Evolutionary conservation across 208 protist species (phyloP).

Genomic region (Trypanosoma scelopori): DNA sequence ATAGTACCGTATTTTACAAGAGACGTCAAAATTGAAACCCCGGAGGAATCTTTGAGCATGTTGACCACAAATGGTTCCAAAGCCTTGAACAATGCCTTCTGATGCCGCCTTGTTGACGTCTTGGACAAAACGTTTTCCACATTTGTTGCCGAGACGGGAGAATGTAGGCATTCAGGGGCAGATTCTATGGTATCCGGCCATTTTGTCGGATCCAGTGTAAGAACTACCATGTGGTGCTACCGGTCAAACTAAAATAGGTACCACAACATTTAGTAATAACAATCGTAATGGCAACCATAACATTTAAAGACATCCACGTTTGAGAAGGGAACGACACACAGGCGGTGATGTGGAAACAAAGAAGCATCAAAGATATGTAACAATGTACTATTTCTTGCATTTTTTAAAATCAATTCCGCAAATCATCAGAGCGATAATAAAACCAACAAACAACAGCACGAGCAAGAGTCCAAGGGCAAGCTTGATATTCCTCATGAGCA

Average conservation of each 20-base stretch:
- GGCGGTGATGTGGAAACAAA: too few species aligned
- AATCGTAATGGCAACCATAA: conserved; percentile 16
- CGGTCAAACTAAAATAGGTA: not conserved
- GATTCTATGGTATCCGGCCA: conserved; percentile 64
- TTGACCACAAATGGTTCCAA: conserved; percentile 45
- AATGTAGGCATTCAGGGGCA: conserved; percentile 51
- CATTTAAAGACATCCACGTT: too few species aligned
- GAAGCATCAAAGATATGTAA: not conserved
- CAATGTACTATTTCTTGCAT: conserved; percentile 40
- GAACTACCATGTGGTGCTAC: conserved; percentile 19
- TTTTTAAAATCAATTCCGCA: conserved; percentile 78
- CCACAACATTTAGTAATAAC: conserved; percentile 11
- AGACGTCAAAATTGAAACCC: conserved; percentile 65
- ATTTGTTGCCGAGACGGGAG: conserved; percentile 61
- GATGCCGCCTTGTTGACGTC: conserved; percentile 53
- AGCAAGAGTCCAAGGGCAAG: conserved; percentile 57
- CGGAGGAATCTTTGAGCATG: conserved; percentile 43
- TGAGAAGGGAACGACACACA: too few species aligned
- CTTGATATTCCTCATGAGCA: conserved; percentile 71
- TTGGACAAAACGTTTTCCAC: conserved; percentile 74
- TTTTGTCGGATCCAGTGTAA: conserved; percentile 60
- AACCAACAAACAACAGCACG: conserved; percentile 45
- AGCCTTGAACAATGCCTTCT: conserved; percentile 63
- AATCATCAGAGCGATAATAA: conserved; percentile 61
- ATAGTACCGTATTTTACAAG: conserved; percentile 78